Evolutionary conservation across 352 stramenopile genomes (phyloP), one percentile per base, ranked within the genome.

Genomic region (Pythium apleroticum): DNA sequence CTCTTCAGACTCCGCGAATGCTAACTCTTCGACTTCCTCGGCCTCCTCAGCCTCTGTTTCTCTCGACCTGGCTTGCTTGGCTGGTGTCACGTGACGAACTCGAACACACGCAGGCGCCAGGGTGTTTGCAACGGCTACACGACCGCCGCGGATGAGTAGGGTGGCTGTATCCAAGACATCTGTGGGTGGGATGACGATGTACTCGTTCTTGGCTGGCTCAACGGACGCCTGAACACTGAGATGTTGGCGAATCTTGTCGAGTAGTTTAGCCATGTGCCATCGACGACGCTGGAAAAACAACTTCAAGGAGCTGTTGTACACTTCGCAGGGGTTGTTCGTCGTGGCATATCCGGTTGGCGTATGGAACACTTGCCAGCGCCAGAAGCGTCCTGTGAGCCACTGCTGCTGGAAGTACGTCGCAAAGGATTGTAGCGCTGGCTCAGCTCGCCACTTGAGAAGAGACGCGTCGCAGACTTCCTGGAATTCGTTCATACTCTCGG

Each of bases 261-360:
- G 54, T 4, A 60, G 54, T n/a, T 60, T 60, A 12, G 20, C 14
- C 54, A 52, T 39, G 37, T 52, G 54, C 35, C 54, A 60, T 11
- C 54, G 37, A 1, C 54, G 22, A 3, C 54, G 35, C 28, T 60
- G 54, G 37, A 60, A 60, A 24, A 60, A 60, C 0, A 2, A 17
- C 24, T 60, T 60, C 7, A 60, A 15, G 2, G 35, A 52, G 33
- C 35, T 52, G 35, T 60, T 52, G 25, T 52, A 60, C 0, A 60
- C 35, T 10, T 60, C 54, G 17, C 22, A 60, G 1, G 54, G 54
- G 3, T 60, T 60, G 25, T 60, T 60, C 4, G 54, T 60, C 1
- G 22, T 30, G 2, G 24, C 54, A 17, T 60, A 60, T 0, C 37
- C 54, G 11, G 9, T 8, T 3, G 54, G 37, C 4, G 54, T 30